Evolutionary conservation across 176 grass and related monocot genomes (phyloP), one percentile per base, ranked within the genome.

Genomic region (Hordeum marinum): DNA sequence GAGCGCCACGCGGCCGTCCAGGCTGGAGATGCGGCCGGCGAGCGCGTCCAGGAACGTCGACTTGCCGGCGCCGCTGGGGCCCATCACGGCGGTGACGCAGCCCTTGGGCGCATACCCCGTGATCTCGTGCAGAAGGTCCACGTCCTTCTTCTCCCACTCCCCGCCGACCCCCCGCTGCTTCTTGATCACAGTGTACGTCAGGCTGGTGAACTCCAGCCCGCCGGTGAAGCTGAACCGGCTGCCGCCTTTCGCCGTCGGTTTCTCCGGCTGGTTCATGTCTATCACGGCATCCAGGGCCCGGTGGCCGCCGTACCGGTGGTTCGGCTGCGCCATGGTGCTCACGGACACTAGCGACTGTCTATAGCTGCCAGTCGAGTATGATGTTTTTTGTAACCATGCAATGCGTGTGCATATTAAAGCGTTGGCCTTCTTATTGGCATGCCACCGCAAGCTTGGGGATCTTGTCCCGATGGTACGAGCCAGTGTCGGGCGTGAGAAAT

Each of bases 41-140:
- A 97, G 86, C 59, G 86, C 91, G 73, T 97, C 94, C 4, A 97
- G 78, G 87, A 97, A 84, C 50, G 94, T 97, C 11, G 94, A 97
- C 85, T 97, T 97, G 63, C 91, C 94, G 13, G 89, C 87, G 25
- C 94, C 94, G 77, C 91, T 97, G 12, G 94, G 91, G 1, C 94
- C 94, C 75, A 92, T 89, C 12, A 94, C 81, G 73, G 91, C 91
- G 2, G 92, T 89, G 42, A 96, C 83, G 87, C 87, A 92, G 0
- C 94, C 86, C 54, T 93, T 90, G 59, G 89, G 89, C 13, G 89
- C 94, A 72, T 91, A 89, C 36, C 94, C 89, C 1, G 91, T 93
- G 73, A 96, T 87, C 36, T 80, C 84, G 57, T 90, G 87, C 36
- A 96, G 89, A 61, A 96, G 84, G 84, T 92, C 81, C 91, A 92